Evolutionary conservation across 1,284 basidiomycete species (phyloP), one percentile per base, ranked within the genome.

Genomic region (Cystobasidiaceae sp.): DNA sequence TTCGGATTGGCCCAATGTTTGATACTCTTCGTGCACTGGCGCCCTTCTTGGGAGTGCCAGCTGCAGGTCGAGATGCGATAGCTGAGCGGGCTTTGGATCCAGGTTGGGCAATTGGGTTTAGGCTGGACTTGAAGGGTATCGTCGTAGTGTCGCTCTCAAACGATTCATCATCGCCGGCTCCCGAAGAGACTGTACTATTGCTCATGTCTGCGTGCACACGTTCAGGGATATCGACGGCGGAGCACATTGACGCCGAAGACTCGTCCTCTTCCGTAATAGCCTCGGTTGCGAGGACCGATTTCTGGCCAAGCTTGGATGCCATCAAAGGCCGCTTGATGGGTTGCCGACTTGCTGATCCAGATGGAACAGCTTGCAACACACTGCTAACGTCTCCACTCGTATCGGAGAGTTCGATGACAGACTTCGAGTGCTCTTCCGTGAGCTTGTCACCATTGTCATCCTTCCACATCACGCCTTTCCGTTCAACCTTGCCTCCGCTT

Each of bases 401-500:
- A 19, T 67, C 66, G 3, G 44, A 63, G 39, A 44, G 46, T 19
- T 56, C 54, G 27, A 64, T 55, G 17, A 56, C 52, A 15, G 60
- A 56, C 50, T 58, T 63, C 25, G 46, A 61, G 23, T 63, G 62
- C 50, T 61, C 66, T 50, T 57, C 60, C 28, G 51, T 67, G 8
- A 50, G 59, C 37, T 34, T 27, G 23, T 57, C 44, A 37, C 45
- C 62, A 44, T 27, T 50, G 28, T 61, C 66, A 23, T 67, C 66
- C 52, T 63, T 67, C 60, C 59, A 67, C 34, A 64, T 33, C 0
- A 67, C 66, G 17, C 60, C 51, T 49, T 52, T 67, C 54, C 58
- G 56, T 17, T 37, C 66, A n/a, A 45, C 61, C 37, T 64, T 56
- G 21, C n/a, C n/a, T n/a, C n/a, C n/a, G n/a, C n/a, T 44, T 15